Percentiles rank a stretch among this genome's conserved stretches.
Evolutionary conservation across 2,329 filamentous ascomycete genomes (phyloP).

Genomic region (Neonectria coccinea): DNA sequence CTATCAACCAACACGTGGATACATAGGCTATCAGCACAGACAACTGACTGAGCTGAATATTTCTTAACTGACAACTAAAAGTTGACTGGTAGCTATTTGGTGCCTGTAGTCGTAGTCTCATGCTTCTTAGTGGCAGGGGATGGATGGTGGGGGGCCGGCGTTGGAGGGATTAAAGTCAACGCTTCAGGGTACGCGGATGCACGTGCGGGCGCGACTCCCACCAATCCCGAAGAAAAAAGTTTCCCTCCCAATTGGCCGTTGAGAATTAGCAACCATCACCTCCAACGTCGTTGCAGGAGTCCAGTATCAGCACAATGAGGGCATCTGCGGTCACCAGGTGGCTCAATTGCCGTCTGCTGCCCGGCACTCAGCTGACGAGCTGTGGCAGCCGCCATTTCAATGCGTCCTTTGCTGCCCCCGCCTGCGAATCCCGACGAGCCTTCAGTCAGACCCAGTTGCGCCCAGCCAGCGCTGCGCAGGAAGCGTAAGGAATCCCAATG

Average conservation of each 20-base stretch:
- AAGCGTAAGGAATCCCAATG: slow-evolving; percentile 51
- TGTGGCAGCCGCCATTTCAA: slow-evolving; percentile 46
- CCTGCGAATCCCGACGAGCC: slow-evolving; percentile 44
- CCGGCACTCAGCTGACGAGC: slow-evolving; percentile 45
- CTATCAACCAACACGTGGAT: neutral
- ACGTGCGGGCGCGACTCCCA: slow-evolving; percentile 42
- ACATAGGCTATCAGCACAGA: neutral
- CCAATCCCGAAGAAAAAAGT: slow-evolving; percentile 46
- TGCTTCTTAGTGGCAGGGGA: neutral
- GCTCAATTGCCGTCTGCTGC: slow-evolving; percentile 55
- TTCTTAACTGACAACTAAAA: neutral
- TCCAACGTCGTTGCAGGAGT: slow-evolving; percentile 42
- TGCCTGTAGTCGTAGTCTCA: neutral
- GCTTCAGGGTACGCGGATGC: slow-evolving; percentile 24
- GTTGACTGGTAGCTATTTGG: neutral
- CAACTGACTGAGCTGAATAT: neutral
- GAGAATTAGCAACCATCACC: slow-evolving; percentile 44
- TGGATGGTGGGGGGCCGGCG: neutral
- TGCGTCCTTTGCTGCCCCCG: slow-evolving; percentile 38
- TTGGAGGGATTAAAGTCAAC: slow-evolving; percentile 6
- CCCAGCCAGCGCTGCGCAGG: slow-evolving; percentile 53
- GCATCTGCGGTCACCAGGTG: slow-evolving; percentile 54
- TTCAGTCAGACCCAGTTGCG: slow-evolving; percentile 51
- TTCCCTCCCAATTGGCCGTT: slow-evolving; percentile 41
- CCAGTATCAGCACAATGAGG: slow-evolving; percentile 52